Percentiles rank a stretch among this genome's conserved stretches.
Evolutionary conservation across 192 early-diverging fungal genomes (phyloP).

Genomic region (Linnemannia hyalina): DNA sequence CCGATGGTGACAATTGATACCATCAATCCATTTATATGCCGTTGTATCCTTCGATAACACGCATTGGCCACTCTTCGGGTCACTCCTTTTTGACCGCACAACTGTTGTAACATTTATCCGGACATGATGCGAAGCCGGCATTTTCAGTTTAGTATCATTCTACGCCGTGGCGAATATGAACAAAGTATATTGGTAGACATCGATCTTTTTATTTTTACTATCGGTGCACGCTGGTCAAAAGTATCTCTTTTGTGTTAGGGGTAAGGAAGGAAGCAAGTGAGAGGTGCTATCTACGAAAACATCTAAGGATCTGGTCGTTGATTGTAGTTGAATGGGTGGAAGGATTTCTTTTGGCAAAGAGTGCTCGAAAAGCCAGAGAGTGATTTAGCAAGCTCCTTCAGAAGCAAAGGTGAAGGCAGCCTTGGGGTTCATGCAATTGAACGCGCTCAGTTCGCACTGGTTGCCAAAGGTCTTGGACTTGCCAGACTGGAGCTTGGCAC

Average conservation of each 20-base stretch:
- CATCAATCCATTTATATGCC: background rate
- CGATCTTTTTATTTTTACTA: background rate
- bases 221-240: background rate
- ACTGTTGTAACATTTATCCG: too few species aligned
- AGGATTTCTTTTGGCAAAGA: too few species aligned
- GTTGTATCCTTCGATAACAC: background rate
- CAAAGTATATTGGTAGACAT: background rate
- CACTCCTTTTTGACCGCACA: too few species aligned
- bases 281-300: background rate
- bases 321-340: too few species aligned
- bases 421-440: conserved; percentile 6
- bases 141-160: too few species aligned
- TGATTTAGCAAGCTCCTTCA: background rate
- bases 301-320: too few species aligned
- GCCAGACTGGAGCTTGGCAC: background rate
- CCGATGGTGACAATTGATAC: background rate
- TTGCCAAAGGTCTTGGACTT: background rate
- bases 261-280: background rate
- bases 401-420: background rate
- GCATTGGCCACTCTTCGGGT: too few species aligned
- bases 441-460: background rate
- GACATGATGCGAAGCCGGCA: too few species aligned
- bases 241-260: background rate
- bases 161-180: too few species aligned
- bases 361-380: too few species aligned